Evolutionary conservation across 495 filamentous ascomycete species (phyloP), one percentile per base, ranked within the genome.

Genomic region (Aspergillus conjunctus): DNA sequence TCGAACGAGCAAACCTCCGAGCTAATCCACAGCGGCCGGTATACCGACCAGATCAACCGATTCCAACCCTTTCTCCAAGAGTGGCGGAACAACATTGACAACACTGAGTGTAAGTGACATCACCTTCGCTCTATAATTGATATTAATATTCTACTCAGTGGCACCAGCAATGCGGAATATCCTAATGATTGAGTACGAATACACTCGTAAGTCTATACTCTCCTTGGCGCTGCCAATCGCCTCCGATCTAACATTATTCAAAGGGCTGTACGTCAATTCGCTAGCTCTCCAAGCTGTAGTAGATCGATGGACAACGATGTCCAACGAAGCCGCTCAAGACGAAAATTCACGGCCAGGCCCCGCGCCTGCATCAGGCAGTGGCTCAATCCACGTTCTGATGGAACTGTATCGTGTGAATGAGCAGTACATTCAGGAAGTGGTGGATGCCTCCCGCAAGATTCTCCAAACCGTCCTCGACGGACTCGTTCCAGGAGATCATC

Each of bases 261-360:
- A 41, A 73, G 79, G 80, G 31, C 63, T 97, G 51, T 98, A 97
- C 69, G 82, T 96, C 76, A 97, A 97, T 67, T 95, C 91, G 6
- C 81, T 98, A 14, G 91, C 91, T 4, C 77, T 98, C 12, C 94
- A 98, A 77, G 95, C 94, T 6, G 92, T 98, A 18, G 89, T 97
- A 17, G 93, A 97, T 72, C 85, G 93, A 37, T 97, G 91, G 79
- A 93, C 91, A 6, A 89, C 81, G 41, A 91, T 84, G 69, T 74
- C 75, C 9, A 78, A 76, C 54, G 78, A 87, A 64, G 83, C 87
- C 18, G 79, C 81, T 55, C 81, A 77, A 39, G 64, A 62, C 20
- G 74, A 77, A 57, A 61, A 54, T 59, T 72, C 76, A 30, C 57
- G 81, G 68, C 61, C 81, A 71, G 66, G 73, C 63, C 62, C 70